phyloP scores from a whole-genome alignment of 306 rosid species.

The Alnus glutinosa region DNA sequence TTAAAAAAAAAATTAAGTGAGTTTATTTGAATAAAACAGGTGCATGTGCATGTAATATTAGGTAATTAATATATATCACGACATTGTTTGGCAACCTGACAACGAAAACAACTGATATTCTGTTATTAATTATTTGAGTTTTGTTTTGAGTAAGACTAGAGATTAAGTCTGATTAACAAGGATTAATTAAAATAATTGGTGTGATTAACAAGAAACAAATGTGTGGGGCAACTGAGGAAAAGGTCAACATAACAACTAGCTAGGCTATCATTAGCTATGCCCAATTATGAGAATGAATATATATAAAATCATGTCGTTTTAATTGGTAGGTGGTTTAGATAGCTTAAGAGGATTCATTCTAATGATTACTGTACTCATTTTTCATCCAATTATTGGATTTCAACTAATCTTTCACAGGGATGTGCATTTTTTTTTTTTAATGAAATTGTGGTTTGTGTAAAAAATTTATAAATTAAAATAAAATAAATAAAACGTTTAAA shows the following conservation, averaged over 20 bases:
- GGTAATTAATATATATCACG: not conserved
- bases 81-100: conserved; percentile 4
- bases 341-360: conserved; percentile 38
- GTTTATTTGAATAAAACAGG: not conserved
- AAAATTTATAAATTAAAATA: no score
- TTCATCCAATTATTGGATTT: conserved; percentile 1
- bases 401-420: not conserved
- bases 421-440: no score
- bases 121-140: not conserved
- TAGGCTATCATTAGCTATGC: conserved; percentile 34
- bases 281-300: conserved; percentile 12
- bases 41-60: not conserved
- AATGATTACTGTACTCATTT: conserved; percentile 26
- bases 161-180: no score
- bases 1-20: no score
- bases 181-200: not conserved
- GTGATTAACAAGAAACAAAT: conserved; percentile 25
- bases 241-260: conserved; percentile 45
- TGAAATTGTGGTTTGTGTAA: no score
- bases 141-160: no score
- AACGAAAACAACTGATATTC: not conserved
- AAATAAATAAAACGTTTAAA: no score
- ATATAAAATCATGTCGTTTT: conserved; percentile 54
- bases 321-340: conserved; percentile 55
- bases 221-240: conserved; percentile 31